Evolutionary conservation across 352 stramenopile species (phyloP).

Genomic region (Phytophthora citricola): DNA sequence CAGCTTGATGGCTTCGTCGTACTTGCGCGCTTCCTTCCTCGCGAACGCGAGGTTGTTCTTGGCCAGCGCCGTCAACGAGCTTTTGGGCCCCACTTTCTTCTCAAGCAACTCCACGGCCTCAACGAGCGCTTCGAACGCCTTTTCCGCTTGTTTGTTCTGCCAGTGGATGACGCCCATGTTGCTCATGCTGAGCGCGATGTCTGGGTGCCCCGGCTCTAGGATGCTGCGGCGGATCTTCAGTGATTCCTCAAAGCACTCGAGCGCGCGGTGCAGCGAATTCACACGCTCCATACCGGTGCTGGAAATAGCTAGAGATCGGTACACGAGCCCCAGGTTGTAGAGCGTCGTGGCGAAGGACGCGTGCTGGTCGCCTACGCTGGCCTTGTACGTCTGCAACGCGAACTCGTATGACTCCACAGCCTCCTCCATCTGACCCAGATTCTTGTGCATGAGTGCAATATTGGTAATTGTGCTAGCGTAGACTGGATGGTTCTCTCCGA

Average conservation of each 20-base stretch:
- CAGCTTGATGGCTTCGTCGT: slow-evolving; percentile 69
- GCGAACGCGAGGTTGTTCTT: slow-evolving; percentile 89
- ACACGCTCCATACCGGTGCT: slow-evolving; percentile 77
- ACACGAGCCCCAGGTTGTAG: slow-evolving; percentile 83
- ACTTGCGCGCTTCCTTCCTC: slow-evolving; percentile 77
- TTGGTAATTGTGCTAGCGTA: slow-evolving; percentile 89
- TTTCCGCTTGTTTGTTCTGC: slow-evolving; percentile 82
- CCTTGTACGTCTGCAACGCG: slow-evolving; percentile 83
- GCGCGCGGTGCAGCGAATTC: slow-evolving; percentile 60
- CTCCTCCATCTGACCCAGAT: slow-evolving; percentile 74
- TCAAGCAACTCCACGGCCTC: slow-evolving; percentile 71
- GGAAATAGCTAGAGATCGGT: slow-evolving; percentile 64
- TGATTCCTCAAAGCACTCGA: slow-evolving; percentile 84
- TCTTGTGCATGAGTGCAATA: slow-evolving; percentile 91
- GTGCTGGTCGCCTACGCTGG: slow-evolving; percentile 79
- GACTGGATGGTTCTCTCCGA: slow-evolving; percentile 80
- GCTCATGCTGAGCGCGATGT: slow-evolving; percentile 84
- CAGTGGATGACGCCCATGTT: slow-evolving; percentile 85
- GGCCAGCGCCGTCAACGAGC: slow-evolving; percentile 72
- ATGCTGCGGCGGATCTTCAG: slow-evolving; percentile 77
- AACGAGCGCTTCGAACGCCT: slow-evolving; percentile 64
- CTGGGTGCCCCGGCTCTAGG: slow-evolving; percentile 75
- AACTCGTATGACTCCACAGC: slow-evolving; percentile 85
- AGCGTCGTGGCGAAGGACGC: slow-evolving; percentile 86
- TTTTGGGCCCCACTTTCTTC: slow-evolving; percentile 60